phyloP scores from a whole-genome alignment of 345 rosid species.

The Odontarrhena argentea region DNA sequence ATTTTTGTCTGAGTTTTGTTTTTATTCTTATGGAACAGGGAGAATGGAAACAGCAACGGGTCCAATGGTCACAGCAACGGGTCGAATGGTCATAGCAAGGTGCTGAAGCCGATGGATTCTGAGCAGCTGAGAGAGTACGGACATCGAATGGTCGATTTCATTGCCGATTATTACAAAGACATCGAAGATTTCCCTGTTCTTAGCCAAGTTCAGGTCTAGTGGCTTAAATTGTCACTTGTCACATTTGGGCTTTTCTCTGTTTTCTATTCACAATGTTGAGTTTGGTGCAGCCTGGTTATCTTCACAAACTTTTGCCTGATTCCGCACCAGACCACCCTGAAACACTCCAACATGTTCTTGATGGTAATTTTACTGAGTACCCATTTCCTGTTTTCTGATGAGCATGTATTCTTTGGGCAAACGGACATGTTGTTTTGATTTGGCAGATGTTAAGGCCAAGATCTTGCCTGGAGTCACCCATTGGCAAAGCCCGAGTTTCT shows the following conservation, averaged over 20 bases:
- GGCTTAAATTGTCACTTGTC: background rate
- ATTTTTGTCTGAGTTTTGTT: background rate
- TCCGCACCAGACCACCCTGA: slow-evolving; percentile 85
- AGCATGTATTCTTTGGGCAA: background rate
- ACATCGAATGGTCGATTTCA: slow-evolving; percentile 88
- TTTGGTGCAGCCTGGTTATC: slow-evolving; percentile 83
- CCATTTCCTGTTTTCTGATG: background rate
- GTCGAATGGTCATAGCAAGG: background rate
- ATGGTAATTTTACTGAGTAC: slow-evolving; percentile 51
- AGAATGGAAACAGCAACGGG: slow-evolving; percentile 24
- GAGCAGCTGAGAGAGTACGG: slow-evolving; percentile 75
- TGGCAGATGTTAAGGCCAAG: slow-evolving; percentile 65
- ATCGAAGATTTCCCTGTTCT: slow-evolving; percentile 83
- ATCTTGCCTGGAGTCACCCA: slow-evolving; percentile 86
- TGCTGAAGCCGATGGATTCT: slow-evolving; percentile 65
- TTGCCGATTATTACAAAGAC: slow-evolving; percentile 84
- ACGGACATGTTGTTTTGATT: background rate
- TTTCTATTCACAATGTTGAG: slow-evolving; percentile 7
- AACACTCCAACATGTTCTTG: slow-evolving; percentile 69
- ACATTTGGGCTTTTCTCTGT: background rate
- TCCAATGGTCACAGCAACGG: slow-evolving; percentile 9
- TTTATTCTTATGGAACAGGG: slow-evolving; percentile 12
- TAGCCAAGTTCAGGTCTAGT: slow-evolving; percentile 78
- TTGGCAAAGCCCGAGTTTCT: slow-evolving; percentile 89
- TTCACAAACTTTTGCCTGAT: slow-evolving; percentile 66